Percentiles rank a stretch among this genome's conserved stretches.
These are phyloP conservation scores for Phaeosphaeria sp. DNA, from an alignment of 2,329 filamentous ascomycete species.

Conservation along the genomic window DNA sequence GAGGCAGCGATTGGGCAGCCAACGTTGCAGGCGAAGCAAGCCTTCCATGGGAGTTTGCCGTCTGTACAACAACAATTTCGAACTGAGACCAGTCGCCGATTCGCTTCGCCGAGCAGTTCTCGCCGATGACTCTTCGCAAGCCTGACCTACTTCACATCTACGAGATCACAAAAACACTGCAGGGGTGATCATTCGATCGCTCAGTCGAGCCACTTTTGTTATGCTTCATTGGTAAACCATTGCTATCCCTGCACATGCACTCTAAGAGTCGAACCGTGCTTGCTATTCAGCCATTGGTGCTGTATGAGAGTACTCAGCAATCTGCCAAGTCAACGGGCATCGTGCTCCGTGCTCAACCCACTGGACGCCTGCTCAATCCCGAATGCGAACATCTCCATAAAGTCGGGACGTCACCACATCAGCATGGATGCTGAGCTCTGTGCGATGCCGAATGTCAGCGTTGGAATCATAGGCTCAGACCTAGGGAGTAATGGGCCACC, in stretches of 20 bases:
- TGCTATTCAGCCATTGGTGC: background rate
- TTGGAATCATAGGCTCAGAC: conserved; percentile 6
- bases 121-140: conserved; percentile 7
- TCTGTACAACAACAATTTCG: conserved; percentile 7
- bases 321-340: background rate
- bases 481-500: background rate
- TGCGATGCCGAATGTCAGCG: conserved; percentile 11
- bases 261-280: conserved; percentile 6
- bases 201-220: background rate
- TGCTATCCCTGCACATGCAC: background rate
- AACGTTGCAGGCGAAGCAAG: conserved; percentile 20
- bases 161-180: background rate
- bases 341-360: background rate
- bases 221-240: background rate
- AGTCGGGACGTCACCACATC: background rate
- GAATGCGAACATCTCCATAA: background rate
- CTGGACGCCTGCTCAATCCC: background rate
- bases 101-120: background rate
- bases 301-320: background rate
- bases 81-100: conserved; percentile 7
- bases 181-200: background rate
- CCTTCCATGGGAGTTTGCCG: background rate
- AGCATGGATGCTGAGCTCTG: background rate
- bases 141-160: background rate
- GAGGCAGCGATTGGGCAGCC: background rate